Evolutionary conservation across 139 green algal genomes (phyloP), one percentile per base, ranked within the genome.

Genomic region (Marvania coccoides): DNA sequence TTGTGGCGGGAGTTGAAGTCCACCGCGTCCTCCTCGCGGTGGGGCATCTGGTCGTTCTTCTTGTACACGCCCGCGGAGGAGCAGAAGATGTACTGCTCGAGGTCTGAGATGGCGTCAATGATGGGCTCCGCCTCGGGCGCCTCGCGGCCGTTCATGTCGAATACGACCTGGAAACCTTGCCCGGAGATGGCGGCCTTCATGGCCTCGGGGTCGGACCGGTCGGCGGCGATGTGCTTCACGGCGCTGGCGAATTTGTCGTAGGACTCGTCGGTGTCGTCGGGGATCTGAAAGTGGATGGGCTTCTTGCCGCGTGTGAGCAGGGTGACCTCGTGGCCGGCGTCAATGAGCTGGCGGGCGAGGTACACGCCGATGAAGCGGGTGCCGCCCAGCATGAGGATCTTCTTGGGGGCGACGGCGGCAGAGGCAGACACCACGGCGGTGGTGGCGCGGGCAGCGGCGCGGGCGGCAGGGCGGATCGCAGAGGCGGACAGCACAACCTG

Each of bases 311-410:
- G 82, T 0, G 92, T 98, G 64, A 94, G 91, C 46, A 98, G 81
- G 2, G 90, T 97, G 13, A 97, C 90, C 35, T 96, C 83, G 67
- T 97, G 90, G 6, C 91, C 91, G 40, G 76, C 63, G 59, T 93
- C 83, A 0, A 98, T 75, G 24, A 98, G 88, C 77, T 89, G 59
- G 30, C 92, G 86, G 14, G 92, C 89, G 10, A 98, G 80, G 77
- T 97, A 98, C 5, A 95, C 63, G 35, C 92, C 92, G 62, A 98
- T 98, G 82, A 98, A 98, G 42, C 92, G 89, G 3, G 92, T 96
- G 74, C 92, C 92, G 63, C 88, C 88, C 70, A 95, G 88, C 85
- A 95, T 91, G 1, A 95, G 81, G 33, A 95, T 78, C 65, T 95
- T 94, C 76, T 95, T 95, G 54, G 80, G 73, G 10, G 72, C 67